Conservation (phyloP, 352 stramenopile genomes). For the Labyrinthula sp. region DNA sequence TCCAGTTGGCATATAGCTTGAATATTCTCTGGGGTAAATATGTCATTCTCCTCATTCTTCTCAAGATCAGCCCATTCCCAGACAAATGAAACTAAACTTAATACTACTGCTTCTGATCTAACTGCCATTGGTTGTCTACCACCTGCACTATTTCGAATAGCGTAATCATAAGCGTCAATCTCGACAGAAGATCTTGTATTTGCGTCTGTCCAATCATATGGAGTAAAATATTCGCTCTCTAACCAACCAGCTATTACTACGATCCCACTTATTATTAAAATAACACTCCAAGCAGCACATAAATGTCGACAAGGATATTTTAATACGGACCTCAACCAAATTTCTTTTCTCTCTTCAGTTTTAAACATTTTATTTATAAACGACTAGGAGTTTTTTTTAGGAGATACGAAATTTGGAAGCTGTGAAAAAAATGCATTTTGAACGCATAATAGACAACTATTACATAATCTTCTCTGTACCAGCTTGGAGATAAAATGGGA, state of each 20-base stretch:
- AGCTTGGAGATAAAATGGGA: too few species aligned
- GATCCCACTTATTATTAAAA: too few species aligned
- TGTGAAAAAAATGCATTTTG: too few species aligned
- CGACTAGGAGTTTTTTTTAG: too few species aligned
- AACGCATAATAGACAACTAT: too few species aligned
- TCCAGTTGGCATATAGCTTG: constrained; percentile 14
- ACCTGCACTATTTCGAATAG: constrained; percentile 4
- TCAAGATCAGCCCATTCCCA: constrained; percentile 12
- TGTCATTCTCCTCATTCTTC: neutral
- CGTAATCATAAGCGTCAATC: constrained; percentile 18
- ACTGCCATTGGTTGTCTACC: constrained; percentile 3
- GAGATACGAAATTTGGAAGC: too few species aligned
- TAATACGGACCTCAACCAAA: too few species aligned
- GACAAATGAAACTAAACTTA: constrained; percentile 5
- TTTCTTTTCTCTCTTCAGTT: too few species aligned
- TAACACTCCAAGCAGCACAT: too few species aligned
- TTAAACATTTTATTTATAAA: too few species aligned
- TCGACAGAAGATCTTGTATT: constrained; percentile 2
- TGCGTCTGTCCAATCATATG: constrained; percentile 20
- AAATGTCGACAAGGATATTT: too few species aligned
- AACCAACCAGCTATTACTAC: constrained; percentile 17
- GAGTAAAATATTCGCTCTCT: constrained; percentile 6
- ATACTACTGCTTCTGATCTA: constrained; percentile 1
- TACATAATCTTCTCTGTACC: too few species aligned
- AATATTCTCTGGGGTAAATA: constrained; percentile 11